Conservation (phyloP, 495 filamentous ascomycete genomes). For the Penicillium taxi region DNA sequence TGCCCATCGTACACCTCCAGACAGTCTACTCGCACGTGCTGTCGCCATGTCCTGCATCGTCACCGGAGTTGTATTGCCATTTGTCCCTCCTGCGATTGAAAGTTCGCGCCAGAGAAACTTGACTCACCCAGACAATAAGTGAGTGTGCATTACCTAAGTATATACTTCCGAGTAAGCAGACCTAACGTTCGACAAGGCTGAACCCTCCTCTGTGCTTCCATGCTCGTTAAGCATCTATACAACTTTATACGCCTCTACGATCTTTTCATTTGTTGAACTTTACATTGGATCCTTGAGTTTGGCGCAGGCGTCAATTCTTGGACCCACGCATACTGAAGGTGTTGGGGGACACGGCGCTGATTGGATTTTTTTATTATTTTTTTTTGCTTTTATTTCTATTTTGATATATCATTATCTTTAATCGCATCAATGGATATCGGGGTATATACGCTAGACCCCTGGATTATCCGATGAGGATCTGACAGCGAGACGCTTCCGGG, state of each 20-base stretch:
- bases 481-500: no score
- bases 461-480: no score
- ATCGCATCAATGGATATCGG: no score
- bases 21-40: slow-evolving; percentile 32
- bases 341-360: slow-evolving; percentile 13
- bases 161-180: neutral
- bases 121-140: slow-evolving; percentile 35
- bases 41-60: slow-evolving; percentile 34
- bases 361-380: slow-evolving; percentile 4
- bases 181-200: slow-evolving; percentile 4
- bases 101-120: slow-evolving; percentile 33
- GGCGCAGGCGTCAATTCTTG: slow-evolving; percentile 14
- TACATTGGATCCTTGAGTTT: slow-evolving; percentile 2
- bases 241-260: neutral
- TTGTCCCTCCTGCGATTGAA: slow-evolving; percentile 40
- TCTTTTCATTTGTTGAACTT: neutral
- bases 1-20: slow-evolving; percentile 32
- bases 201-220: slow-evolving; percentile 43
- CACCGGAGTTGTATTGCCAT: slow-evolving; percentile 38
- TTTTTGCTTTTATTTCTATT: no score
- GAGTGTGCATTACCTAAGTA: slow-evolving; percentile 6
- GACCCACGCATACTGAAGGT: slow-evolving; percentile 2
- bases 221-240: slow-evolving; percentile 24
- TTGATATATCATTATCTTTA: no score
- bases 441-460: no score